Base-by-base conservation (phyloP, 148 eudicot genomes). In the Linanthus parryae region DNA sequence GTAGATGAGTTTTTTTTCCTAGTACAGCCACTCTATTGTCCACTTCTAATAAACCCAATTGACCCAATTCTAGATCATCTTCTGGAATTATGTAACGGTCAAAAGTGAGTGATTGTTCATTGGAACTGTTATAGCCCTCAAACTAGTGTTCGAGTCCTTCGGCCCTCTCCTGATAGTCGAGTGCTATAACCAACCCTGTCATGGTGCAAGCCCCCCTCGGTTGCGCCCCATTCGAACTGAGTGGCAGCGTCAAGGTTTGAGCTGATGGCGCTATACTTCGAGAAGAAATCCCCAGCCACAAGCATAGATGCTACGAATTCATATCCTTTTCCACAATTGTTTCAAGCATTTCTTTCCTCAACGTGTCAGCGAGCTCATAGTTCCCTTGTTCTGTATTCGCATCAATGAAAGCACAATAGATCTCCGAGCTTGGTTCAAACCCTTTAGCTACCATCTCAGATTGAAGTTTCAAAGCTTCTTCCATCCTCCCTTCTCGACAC, bases 401-500 rank as follows among this genome's bases (percentile, higher is more conserved):
- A 59, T 77, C 74, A 52, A 82, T 72, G 40, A 83, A 90, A 54
- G 73, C 68, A 37, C 48, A 52, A 45, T 85, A 83, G 18, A 78
- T 49, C 33, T 69, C 76, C 17, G 48, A 59, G 70, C 68, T 56
- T 2, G 86, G 95, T 60, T 56, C 61, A 48, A 73, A 75, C 28
- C 95, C 88, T 58, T 64, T 76, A 39, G 83, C 84, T 20, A 82
- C 80, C 97, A 88, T 88, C 73, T 82, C 79, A 4, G 77, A 91
- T 63, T 83, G 95, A 41, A 90, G 68, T 62, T 65, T 56, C 44
- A 78, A 44, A 15, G 85, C 95, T 58, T 80, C 82, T 17, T 85
- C 76, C 68, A 75, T 69, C 57, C 60, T 67, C 11, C 88, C 87
- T 44, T 68, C 70, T 20, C 27, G 52, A 65, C 94, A 82, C 61